Evolutionary conservation across 805 yeast species (phyloP), one percentile per base, ranked within the genome.

Genomic region (Wickerhamiella spandovensis): DNA sequence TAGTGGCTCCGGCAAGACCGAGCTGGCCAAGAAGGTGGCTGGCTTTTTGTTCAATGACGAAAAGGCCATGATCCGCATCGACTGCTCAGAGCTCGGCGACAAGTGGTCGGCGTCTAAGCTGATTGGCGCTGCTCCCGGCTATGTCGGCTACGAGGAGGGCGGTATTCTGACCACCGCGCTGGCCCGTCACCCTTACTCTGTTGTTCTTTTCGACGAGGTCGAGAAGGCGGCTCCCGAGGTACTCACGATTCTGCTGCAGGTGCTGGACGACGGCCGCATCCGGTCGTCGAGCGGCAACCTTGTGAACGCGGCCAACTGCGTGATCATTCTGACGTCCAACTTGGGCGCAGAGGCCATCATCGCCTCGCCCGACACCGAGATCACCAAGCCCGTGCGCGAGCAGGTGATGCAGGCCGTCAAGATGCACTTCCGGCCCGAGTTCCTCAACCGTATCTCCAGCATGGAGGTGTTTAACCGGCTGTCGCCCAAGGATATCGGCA

Each of bases 161-260:
- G 98, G 98, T 57, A 77, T 90, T 59, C 75, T 92, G 58, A 92
- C 98, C 5, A 95, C 92, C 61, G 95, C 92, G 56, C 74, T 92
- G 51, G 76, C 86, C 54, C 78, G 96, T 62, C 82, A 83, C 54
- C 98, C 98, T 51, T 92, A 92, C 70, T 86, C 97, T 5, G 98
- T 92, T n/a, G 75, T 92, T 41, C 73, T 92, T 54, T 92, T 92
- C 63, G 98, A 92, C 69, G 98, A 92, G 71, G 95, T 92, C 51
- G 98, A 92, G 65, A 92, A 92, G 69, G 98, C 98, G 17, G 95
- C 95, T 6, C 98, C 98, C 1, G 97, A 90, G 65, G 98, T 92
- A 1, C 73, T 90, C 63, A 92, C 96, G 8, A 83, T 92, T 20
- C 73, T 92, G 61, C 74, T 92, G 58, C 98, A 92, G 68, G 78